These are phyloP conservation scores for Penicillium sp. DNA, from an alignment of 2,329 filamentous ascomycete genomes.

Conservation along the genomic window DNA sequence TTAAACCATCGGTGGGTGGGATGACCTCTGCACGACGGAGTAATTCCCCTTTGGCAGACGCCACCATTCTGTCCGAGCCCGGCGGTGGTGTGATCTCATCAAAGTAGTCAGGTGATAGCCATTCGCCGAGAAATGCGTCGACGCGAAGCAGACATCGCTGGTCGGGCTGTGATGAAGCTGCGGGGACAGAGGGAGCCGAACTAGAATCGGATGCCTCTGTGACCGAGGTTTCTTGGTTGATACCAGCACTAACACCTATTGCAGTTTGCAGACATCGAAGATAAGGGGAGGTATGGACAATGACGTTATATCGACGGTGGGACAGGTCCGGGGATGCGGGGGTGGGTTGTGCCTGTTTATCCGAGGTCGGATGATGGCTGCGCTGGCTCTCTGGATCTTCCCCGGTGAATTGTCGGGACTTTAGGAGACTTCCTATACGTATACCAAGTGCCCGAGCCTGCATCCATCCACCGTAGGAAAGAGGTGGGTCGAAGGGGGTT, in stretches of 20 bases:
- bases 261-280: slow-evolving; percentile 90
- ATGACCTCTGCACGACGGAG: slow-evolving; percentile 69
- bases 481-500: slow-evolving; percentile 89
- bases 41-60: slow-evolving; percentile 81
- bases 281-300: slow-evolving; percentile 93
- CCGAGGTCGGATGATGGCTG: slow-evolving; percentile 7
- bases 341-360: slow-evolving; percentile 8
- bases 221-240: slow-evolving; percentile 52
- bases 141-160: slow-evolving; percentile 60
- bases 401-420: slow-evolving; percentile 43
- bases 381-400: slow-evolving; percentile 6
- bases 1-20: slow-evolving; percentile 42
- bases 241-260: slow-evolving; percentile 79
- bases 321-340: slow-evolving; percentile 13
- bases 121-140: slow-evolving; percentile 92
- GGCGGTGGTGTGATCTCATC: slow-evolving; percentile 89
- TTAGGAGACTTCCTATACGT: slow-evolving; percentile 73
- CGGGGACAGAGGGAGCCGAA: neutral
- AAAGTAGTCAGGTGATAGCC: slow-evolving; percentile 91
- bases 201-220: slow-evolving; percentile 14
- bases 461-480: slow-evolving; percentile 91
- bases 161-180: slow-evolving; percentile 2
- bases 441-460: slow-evolving; percentile 79
- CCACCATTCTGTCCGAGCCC: slow-evolving; percentile 80
- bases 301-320: slow-evolving; percentile 54